Percentiles rank a stretch among this genome's conserved stretches.
phyloP scores from a whole-genome alignment of 225 moss, liverwort and hornwort genomes.

The Neckera pumila region DNA sequence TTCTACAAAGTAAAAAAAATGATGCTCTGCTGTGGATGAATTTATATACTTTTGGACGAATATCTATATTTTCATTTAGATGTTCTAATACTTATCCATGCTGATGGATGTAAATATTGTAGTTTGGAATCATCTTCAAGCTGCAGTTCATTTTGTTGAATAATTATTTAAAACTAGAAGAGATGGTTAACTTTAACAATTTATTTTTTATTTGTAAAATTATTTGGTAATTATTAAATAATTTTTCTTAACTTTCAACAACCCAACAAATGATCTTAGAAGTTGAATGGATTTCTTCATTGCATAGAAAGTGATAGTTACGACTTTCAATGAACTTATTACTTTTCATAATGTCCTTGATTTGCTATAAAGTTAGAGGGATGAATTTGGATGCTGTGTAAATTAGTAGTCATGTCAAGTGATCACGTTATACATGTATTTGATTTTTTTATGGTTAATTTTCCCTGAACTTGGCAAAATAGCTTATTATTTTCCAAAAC shows the following conservation, averaged over 20 bases:
- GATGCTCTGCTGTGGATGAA: too few relatives aligned
- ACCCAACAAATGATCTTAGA: background rate
- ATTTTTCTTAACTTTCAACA: background rate
- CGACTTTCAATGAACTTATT: background rate
- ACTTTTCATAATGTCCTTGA: background rate
- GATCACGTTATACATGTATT: background rate
- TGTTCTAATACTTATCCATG: too few relatives aligned
- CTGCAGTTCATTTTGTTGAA: too few relatives aligned
- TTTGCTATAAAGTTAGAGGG: background rate
- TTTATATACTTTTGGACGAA: too few relatives aligned
- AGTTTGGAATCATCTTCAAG: too few relatives aligned
- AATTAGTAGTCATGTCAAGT: accelerated
- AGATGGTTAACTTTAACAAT: too few relatives aligned
- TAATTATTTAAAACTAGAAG: too few relatives aligned
- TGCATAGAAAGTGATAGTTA: background rate
- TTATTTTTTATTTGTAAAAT: background rate
- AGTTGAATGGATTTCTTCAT: background rate
- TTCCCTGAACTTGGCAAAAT: too few relatives aligned
- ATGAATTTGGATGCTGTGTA: accelerated
- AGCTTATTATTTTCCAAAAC: too few relatives aligned
- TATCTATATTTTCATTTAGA: too few relatives aligned
- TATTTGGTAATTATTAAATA: background rate
- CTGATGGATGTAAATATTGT: too few relatives aligned
- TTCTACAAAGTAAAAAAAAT: too few relatives aligned
- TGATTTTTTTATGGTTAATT: background rate